A percentile compares a stretch with the other conserved stretches of the same genome.
Evolutionary conservation across 768 basidiomycete genomes (phyloP).

Genomic region (Psilocybe azurescens): DNA sequence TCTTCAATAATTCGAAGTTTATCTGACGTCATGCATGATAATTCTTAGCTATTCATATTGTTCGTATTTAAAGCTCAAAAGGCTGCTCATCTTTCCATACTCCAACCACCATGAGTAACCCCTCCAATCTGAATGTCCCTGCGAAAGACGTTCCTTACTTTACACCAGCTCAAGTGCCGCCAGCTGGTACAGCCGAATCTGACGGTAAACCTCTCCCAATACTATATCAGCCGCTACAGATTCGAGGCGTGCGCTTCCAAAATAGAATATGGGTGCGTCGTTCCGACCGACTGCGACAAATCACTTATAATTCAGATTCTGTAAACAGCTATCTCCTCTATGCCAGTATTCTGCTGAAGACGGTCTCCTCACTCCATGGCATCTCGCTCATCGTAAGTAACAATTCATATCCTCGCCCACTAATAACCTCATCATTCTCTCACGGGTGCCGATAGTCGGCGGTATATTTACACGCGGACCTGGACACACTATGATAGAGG

Average conservation of each 20-base stretch:
- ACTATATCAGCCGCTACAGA: slow-evolving; percentile 60
- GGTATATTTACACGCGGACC: slow-evolving; percentile 57
- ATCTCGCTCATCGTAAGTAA: slow-evolving; percentile 63
- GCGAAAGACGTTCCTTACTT: slow-evolving; percentile 50
- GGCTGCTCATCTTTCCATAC: slow-evolving; percentile 32
- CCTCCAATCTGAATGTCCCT: too few relatives aligned
- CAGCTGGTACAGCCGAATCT: slow-evolving; percentile 48
- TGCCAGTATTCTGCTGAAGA: slow-evolving; percentile 65
- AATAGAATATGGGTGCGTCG: slow-evolving; percentile 55
- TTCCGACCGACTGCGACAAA: background rate
- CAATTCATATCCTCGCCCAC: too few relatives aligned
- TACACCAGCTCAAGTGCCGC: slow-evolving; percentile 48
- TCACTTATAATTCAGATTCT: background rate
- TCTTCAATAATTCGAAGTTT: too few relatives aligned
- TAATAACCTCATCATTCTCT: background rate
- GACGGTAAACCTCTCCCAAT: slow-evolving; percentile 42
- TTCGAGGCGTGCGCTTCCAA: slow-evolving; percentile 55
- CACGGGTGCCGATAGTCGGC: slow-evolving; percentile 34
- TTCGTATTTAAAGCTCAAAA: too few relatives aligned
- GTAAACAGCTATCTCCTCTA: slow-evolving; percentile 56
- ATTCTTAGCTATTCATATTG: too few relatives aligned
- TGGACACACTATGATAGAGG: slow-evolving; percentile 65
- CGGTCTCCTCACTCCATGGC: slow-evolving; percentile 60
- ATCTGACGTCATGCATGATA: too few relatives aligned
- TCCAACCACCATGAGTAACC: too few relatives aligned